Conservation (phyloP, 805 yeast genomes). For the Ogataea nonfermentans region DNA sequence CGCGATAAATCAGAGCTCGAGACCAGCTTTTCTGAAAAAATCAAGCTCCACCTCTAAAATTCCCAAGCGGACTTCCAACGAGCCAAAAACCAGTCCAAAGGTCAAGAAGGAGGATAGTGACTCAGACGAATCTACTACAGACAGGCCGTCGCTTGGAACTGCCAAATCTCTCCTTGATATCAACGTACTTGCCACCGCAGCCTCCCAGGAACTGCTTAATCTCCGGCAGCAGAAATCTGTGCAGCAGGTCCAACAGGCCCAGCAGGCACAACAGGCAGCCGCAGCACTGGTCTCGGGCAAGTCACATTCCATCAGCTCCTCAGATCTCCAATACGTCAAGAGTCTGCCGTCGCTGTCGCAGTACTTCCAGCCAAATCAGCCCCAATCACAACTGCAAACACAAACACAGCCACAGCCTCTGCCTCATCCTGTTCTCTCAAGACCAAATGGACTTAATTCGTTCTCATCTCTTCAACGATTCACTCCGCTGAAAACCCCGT, state of each 20-base stretch:
- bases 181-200: conserved; percentile 53
- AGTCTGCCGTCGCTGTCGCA: conserved; percentile 53
- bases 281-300: conserved; percentile 21
- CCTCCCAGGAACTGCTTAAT: conserved; percentile 50
- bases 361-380: conserved; percentile 40
- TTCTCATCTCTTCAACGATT: conserved; percentile 45
- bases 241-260: conserved; percentile 7
- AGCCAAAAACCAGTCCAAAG: conserved; percentile 7
- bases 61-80: conserved; percentile 10
- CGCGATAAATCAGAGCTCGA: conserved; percentile 14
- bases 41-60: conserved; percentile 21
- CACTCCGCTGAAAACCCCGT: conserved; percentile 37
- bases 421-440: conserved; percentile 30
- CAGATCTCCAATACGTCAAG: conserved; percentile 40
- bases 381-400: conserved; percentile 26
- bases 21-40: conserved; percentile 17
- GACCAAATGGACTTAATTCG: conserved; percentile 33
- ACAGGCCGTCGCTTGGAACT: conserved; percentile 23
- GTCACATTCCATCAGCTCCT: conserved; percentile 6
- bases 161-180: conserved; percentile 38
- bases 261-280: conserved; percentile 21
- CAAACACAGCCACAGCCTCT: conserved; percentile 28
- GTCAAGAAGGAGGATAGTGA: conserved; percentile 19
- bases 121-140: conserved; percentile 14
- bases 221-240: conserved; percentile 32